Conservation (phyloP, 306 rosid genomes). For the Prunus padus region DNA sequence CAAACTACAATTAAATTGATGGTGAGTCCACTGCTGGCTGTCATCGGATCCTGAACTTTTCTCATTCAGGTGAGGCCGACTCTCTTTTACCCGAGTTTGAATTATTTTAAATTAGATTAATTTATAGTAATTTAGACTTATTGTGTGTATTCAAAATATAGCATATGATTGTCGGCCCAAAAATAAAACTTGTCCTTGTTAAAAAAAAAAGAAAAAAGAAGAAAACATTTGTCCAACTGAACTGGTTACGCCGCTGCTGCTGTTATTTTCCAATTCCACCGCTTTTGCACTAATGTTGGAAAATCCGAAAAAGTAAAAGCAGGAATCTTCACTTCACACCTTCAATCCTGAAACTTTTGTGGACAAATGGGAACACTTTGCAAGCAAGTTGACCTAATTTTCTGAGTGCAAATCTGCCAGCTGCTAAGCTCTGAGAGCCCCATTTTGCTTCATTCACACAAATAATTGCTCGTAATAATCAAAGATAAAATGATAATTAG, state of each 20-base stretch:
- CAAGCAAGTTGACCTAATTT: neutral
- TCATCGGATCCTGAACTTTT: too few species aligned
- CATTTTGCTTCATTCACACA: neutral
- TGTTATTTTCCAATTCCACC: neutral
- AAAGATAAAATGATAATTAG: neutral
- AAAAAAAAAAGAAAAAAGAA: too few species aligned
- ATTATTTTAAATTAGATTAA: too few species aligned
- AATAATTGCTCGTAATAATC: neutral
- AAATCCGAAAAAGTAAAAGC: neutral
- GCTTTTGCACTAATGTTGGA: neutral
- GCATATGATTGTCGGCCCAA: too few species aligned
- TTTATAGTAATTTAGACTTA: too few species aligned
- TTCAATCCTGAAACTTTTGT: neutral
- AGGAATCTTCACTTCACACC: neutral
- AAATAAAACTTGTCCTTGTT: too few species aligned
- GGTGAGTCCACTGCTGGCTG: too few species aligned
- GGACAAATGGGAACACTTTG: neutral
- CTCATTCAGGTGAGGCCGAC: too few species aligned
- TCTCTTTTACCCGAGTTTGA: too few species aligned
- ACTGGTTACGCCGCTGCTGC: neutral
- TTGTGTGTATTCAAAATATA: too few species aligned
- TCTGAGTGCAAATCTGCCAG: neutral
- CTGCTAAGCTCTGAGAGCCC: neutral
- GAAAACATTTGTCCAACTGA: neutral
- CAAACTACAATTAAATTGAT: too few species aligned